phyloP scores from a whole-genome alignment of 1,139 yeast species.

The Candida tropicalis region DNA sequence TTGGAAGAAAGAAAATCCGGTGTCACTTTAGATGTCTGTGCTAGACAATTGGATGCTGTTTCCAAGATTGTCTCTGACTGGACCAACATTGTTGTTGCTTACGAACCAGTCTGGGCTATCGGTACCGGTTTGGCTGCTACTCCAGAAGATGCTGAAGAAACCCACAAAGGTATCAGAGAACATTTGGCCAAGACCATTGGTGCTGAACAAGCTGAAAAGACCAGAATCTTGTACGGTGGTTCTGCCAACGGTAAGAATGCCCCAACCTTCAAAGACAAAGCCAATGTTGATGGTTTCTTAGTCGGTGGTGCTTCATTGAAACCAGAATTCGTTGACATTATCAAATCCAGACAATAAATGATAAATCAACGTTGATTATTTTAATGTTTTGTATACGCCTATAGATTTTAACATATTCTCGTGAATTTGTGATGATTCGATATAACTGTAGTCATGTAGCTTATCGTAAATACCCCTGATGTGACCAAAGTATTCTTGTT shows the following conservation, averaged over 20 bases:
- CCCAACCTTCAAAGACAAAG: slow-evolving; percentile 84
- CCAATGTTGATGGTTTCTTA: slow-evolving; percentile 96
- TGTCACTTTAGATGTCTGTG: slow-evolving; percentile 81
- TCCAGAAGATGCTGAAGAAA: slow-evolving; percentile 94
- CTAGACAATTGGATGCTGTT: slow-evolving; percentile 90
- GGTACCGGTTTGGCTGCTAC: slow-evolving; percentile 99
- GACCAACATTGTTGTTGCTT: slow-evolving; percentile 92
- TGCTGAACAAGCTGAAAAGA: slow-evolving; percentile 69
- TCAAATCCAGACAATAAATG: slow-evolving; percentile 81
- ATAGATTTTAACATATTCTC: slow-evolving; percentile 16
- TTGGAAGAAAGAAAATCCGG: slow-evolving; percentile 92
- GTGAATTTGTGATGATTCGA: slow-evolving; percentile 14
- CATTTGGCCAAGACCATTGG: slow-evolving; percentile 81
- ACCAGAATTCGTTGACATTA: slow-evolving; percentile 95
- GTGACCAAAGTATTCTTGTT: slow-evolving; percentile 16
- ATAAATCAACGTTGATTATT: slow-evolving; percentile 4
- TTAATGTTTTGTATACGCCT: slow-evolving; percentile 8
- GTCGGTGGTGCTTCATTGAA: slow-evolving; percentile 99
- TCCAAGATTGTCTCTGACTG: slow-evolving; percentile 84
- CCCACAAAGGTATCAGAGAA: slow-evolving; percentile 86
- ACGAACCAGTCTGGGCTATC: slow-evolving; percentile 99
- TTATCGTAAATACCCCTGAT: slow-evolving; percentile 16
- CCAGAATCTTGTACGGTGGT: slow-evolving; percentile 98
- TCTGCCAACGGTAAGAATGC: slow-evolving; percentile 97
- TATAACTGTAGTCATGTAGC: slow-evolving; percentile 12